Evolutionary conservation across 1,139 yeast species (phyloP), one percentile per base, ranked within the genome.

Genomic region (Blastobotrys persicus): DNA sequence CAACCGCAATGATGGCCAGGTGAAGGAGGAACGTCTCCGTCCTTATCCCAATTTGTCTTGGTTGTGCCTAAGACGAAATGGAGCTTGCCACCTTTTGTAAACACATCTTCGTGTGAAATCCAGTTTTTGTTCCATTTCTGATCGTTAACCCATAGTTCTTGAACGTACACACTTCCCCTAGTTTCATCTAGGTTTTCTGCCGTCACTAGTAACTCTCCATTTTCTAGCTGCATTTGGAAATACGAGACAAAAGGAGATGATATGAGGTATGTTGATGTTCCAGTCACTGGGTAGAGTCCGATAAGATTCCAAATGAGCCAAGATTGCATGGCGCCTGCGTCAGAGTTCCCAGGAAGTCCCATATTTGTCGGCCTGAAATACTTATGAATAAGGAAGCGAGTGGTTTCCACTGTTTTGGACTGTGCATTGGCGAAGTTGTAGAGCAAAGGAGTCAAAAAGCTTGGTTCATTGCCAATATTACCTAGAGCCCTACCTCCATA

Each of bases 241-340:
- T 12, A 31, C 6, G 14, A 12, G 11, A 70, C 46, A 49, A 67
- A 68, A 5, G 75, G 75, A 2, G 72, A 58, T 1, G 69, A 51
- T 4, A 71, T 49, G 23, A 71, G 57, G 48, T 71, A 71, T 1
- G 70, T 66, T 12, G 72, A 64, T 1, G 74, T 68, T 1, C 73
- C 73, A 13, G 74, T 58, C 16, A 69, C 61, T 4, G 74, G 75
- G 49, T 71, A 71, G 20, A 71, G 46, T 0, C 75, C 75, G 37
- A 68, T 55, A 41, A 71, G 48, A 1, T 63, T 68, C 57, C 69
- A 70, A 39, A 70, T 60, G 14, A 69, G 52, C 74, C 74, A 71
- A 2, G 70, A 64, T 52, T 71, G 74, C 72, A 71, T 69, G 4
- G 75, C 71, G 11, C 75, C 75, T 17, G 70, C 72, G 54, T 71